Base-by-base conservation (phyloP, 2,329 filamentous ascomycete genomes). In the Fusarium neocosmosporiellum region DNA sequence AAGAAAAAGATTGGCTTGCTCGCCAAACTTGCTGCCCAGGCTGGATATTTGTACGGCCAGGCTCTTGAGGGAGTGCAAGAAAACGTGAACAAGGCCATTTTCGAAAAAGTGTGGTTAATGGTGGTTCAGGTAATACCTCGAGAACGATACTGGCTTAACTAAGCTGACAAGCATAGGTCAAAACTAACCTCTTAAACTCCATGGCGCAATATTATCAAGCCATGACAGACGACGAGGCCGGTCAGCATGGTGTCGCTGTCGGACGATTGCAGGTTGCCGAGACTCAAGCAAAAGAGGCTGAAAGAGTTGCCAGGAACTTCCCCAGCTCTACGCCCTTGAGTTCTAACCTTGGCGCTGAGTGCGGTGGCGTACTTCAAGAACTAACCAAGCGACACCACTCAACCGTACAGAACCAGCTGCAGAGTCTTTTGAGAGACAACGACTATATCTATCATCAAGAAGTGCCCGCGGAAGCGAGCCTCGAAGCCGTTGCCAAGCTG, bases 401-500 rank as follows among this genome's bases (percentile, higher is more conserved):
- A 0, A 92, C 90, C 34, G 92, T 98, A 4, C 93, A 97, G 79
- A 93, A 96, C 70, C 95, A 93, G 80, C 85, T 98, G 24, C 86
- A 86, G 20, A 91, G 94, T 69, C 88, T 95, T 58, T 87, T 89
- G 75, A 98, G 97, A 78, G 96, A 99, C 81, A 99, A 99, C 75
- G 96, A 99, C 80, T 98, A 96, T 82, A 98, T 99, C 80, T 99
- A 99, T 79, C 96, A 99, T 80, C 94, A 98, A 76, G 92, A 91
- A 2, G 92, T 99, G 2, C 96, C 96, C 0, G 91, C 92, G 11
- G 95, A 98, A 81, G 93, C 95, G 5, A 92, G 92, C 31, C 85
- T 99, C 14, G 85, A 94, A 1, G 88, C 92, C 1, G 95, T 99
- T 57, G 89, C 95, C 4, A 99, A 98, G 81, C 87, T 98, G 18